Conservation (phyloP, 371 early-diverging fungal genomes). For the Nematocida major region DNA sequence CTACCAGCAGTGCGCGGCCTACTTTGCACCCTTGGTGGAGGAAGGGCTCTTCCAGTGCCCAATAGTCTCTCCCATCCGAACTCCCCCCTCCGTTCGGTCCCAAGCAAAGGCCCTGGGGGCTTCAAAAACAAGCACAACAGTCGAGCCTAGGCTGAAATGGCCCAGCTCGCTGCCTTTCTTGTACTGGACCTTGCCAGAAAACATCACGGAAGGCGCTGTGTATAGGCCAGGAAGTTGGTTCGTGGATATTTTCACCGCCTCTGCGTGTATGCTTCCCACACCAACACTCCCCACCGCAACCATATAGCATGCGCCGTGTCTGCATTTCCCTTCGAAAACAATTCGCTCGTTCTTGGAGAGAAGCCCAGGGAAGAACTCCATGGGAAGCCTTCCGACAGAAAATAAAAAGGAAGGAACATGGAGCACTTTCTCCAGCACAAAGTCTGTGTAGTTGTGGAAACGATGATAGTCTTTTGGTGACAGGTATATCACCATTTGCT, state of each 20-base stretch:
- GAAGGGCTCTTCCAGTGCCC: not conserved
- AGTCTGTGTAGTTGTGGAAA: slow-evolving; percentile 21
- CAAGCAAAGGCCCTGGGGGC: not conserved
- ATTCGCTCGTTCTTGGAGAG: slow-evolving; percentile 40
- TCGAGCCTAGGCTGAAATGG: slow-evolving; percentile 34
- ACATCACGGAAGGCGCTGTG: not conserved
- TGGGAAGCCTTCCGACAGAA: slow-evolving; percentile 24
- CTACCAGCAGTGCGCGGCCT: not conserved
- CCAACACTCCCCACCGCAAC: slow-evolving; percentile 44
- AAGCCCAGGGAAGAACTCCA: slow-evolving; percentile 20
- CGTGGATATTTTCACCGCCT: not conserved
- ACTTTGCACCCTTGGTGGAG: no score
- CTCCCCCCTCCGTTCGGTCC: not conserved
- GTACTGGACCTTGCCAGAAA: not conserved
- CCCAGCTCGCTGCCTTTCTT: slow-evolving; percentile 31
- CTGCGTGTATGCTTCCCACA: slow-evolving; percentile 30
- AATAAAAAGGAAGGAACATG: slow-evolving; percentile 29
- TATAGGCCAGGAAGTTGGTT: not conserved
- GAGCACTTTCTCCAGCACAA: not conserved
- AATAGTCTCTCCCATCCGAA: slow-evolving; percentile 11
- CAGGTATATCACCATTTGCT: slow-evolving; percentile 28
- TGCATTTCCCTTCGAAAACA: not conserved
- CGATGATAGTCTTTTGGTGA: slow-evolving; percentile 36
- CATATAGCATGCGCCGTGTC: not conserved
- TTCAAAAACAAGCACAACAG: slow-evolving; percentile 31